Evolutionary conservation across 148 eudicot species (phyloP).

Genomic region (Diospyros lotus): DNA sequence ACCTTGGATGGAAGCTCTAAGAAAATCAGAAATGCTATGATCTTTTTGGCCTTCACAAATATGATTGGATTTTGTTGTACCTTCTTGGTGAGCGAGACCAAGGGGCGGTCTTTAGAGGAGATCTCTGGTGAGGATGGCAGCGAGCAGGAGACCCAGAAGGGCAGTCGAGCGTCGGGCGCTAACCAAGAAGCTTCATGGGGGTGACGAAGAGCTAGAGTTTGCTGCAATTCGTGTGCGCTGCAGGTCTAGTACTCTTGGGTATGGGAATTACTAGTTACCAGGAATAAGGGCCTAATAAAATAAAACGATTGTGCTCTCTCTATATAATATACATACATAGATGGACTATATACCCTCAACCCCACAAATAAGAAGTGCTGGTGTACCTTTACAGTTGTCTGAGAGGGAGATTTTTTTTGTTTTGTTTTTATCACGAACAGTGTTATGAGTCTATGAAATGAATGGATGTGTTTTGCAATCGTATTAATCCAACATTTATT

Average conservation of each 20-base stretch:
- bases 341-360: too few species aligned
- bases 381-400: too few species aligned
- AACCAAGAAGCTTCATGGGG: neutral
- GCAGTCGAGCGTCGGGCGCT: neutral
- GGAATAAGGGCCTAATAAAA: too few species aligned
- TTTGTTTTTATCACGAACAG: too few species aligned
- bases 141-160: constrained; percentile 8
- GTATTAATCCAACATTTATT: too few species aligned
- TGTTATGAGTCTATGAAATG: too few species aligned
- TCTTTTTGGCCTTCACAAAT: constrained; percentile 20
- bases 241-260: neutral
- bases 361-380: too few species aligned
- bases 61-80: constrained; percentile 24
- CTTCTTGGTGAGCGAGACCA: constrained; percentile 25
- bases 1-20: constrained; percentile 7
- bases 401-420: too few species aligned
- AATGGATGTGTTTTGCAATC: too few species aligned
- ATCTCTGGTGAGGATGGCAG: constrained; percentile 33
- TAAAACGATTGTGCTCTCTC: too few species aligned
- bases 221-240: neutral
- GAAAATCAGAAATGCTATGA: constrained; percentile 22
- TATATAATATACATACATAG: too few species aligned
- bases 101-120: constrained; percentile 31
- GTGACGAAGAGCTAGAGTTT: neutral
- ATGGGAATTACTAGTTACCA: too few species aligned